Base-by-base conservation (phyloP, 1,284 basidiomycete species). In the Sanghuangporus sanghuang region DNA sequence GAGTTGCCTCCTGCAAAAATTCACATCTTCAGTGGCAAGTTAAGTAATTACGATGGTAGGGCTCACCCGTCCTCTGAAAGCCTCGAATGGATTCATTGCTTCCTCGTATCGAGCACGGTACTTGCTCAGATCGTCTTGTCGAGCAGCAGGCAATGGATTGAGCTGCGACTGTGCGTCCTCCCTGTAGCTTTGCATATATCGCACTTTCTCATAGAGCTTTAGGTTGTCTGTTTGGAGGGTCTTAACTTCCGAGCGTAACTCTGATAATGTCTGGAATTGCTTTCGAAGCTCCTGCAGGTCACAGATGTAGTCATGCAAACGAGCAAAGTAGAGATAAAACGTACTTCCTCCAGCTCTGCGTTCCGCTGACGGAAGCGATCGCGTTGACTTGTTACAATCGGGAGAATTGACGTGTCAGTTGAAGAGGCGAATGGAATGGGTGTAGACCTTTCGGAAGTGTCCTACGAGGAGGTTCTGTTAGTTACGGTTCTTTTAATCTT, bases 81-180 rank as follows among this genome's bases (percentile, higher is more conserved):
- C 93, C 74, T 98, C 95, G 74, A 98, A 99, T 0, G 96, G 96
- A 72, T 99, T 98, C 86, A 98, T 93, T 55, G 90, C 85, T 74
- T 97, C 93, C 73, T 99, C 96, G 73, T 98, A 98, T 73, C 93
- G 85, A 66, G 90, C 85, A 61, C 90, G 87, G 75, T 98, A 99
- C 73, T 89, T 92, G 69, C 89, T 90, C 74, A 96, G 85, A 67
- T 95, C 93, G 66, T 90, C 90, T 42, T 81, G 71, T 52, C 77
- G 73, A 62, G 61, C 71, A 65, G 78, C 77, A 18, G 87, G 86
- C 4, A 91, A 73, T 7, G 89, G 89, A 69, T 91, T 85, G 46
- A 90, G 78, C 62, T 90, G 87, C 16, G 84, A 73, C 35, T 83
- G 78, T 14, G 79, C 72, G 58, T 92, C 89, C 71, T 92, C 89